Evolutionary conservation across 2,329 filamentous ascomycete species (phyloP).

Genomic region (Pseudogymnoascus sp.): DNA sequence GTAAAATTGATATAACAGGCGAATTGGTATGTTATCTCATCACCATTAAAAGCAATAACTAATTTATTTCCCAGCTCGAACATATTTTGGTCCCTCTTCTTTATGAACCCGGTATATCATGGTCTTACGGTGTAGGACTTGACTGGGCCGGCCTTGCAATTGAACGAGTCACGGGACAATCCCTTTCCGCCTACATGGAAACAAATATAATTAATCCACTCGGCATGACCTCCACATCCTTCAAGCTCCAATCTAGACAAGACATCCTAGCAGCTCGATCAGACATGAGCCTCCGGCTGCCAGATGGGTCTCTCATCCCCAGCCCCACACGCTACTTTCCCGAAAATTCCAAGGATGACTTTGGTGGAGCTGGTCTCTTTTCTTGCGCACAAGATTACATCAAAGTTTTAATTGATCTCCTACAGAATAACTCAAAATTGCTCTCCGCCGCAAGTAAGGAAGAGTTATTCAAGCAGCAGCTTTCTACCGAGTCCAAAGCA

Average conservation of each 20-base stretch:
- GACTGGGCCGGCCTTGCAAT: constrained; percentile 35
- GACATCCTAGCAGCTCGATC: constrained; percentile 12
- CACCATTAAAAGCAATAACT: neutral
- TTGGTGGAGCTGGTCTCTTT: constrained; percentile 33
- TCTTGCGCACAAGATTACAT: constrained; percentile 34
- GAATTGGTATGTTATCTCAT: neutral
- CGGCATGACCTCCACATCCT: constrained; percentile 43
- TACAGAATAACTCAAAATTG: constrained; percentile 44
- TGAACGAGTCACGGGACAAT: constrained; percentile 34
- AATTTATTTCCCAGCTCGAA: neutral
- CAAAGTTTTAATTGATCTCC: constrained; percentile 50
- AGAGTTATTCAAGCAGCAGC: constrained; percentile 40
- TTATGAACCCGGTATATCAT: constrained; percentile 55
- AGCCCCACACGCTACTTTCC: constrained; percentile 31
- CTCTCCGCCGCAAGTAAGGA: constrained; percentile 35
- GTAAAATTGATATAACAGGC: constrained; percentile 27
- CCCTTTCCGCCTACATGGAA: constrained; percentile 43
- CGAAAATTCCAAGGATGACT: constrained; percentile 27
- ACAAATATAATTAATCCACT: constrained; percentile 41
- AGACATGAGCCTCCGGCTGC: neutral
- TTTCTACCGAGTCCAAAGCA: constrained; percentile 20
- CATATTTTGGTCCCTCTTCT: constrained; percentile 41
- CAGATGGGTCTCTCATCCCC: neutral
- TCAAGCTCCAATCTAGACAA: constrained; percentile 41
- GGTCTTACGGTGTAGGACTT: constrained; percentile 47